Conservation (phyloP, 2,329 filamentous ascomycete species). For the Juglanconis sp. region DNA sequence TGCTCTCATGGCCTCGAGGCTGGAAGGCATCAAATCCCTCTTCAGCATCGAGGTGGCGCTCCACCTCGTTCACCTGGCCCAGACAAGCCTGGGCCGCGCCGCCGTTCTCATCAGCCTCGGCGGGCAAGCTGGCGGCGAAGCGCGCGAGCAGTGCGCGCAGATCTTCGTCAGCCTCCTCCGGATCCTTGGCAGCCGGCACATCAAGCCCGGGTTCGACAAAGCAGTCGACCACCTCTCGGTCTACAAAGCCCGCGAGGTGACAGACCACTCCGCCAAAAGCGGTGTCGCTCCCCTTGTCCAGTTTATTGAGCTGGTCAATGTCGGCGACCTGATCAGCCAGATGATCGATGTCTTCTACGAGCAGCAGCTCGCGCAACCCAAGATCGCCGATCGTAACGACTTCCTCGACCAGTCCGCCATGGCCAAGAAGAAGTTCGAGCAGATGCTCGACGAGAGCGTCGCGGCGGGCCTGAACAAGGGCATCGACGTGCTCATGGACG, state of each 20-base stretch:
- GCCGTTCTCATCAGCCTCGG: constrained; percentile 78
- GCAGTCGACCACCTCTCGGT: constrained; percentile 86
- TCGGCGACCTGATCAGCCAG: constrained; percentile 94
- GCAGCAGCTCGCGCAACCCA: constrained; percentile 80
- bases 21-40: constrained; percentile 91
- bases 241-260: constrained; percentile 85
- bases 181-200: constrained; percentile 79
- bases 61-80: constrained; percentile 82
- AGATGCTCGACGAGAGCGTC: constrained; percentile 96
- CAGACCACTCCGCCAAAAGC: constrained; percentile 58
- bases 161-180: constrained; percentile 85
- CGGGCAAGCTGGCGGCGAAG: constrained; percentile 76
- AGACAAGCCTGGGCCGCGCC: constrained; percentile 80
- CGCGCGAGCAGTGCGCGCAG: constrained; percentile 80
- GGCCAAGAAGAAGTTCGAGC: constrained; percentile 97
- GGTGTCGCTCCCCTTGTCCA: constrained; percentile 90
- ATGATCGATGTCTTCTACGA: constrained; percentile 99
- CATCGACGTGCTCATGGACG: constrained; percentile 96
- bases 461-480: constrained; percentile 95
- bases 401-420: constrained; percentile 89
- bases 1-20: constrained; percentile 90
- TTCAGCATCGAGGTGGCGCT: constrained; percentile 96
- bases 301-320: constrained; percentile 95
- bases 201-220: constrained; percentile 90
- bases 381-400: constrained; percentile 87